Evolutionary conservation across 257 asterid genomes (phyloP).

Genomic region (Fraxinus pennsylvanica): DNA sequence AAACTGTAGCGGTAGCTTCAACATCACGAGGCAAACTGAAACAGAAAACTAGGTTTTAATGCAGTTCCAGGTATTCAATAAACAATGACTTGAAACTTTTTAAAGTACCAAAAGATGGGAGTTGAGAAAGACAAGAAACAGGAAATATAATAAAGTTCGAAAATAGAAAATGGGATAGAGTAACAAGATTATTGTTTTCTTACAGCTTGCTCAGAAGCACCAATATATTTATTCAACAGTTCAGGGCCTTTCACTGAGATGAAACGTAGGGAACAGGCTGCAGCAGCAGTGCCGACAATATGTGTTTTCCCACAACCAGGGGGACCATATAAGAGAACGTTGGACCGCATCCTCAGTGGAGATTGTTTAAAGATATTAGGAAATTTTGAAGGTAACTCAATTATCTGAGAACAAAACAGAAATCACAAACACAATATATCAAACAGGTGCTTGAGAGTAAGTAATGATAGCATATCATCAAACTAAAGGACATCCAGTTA

Average conservation of each 20-base stretch:
- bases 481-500: background rate
- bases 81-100: background rate
- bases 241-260: slow-evolving; percentile 98
- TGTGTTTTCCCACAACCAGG: slow-evolving; percentile 99
- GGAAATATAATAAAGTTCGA: background rate
- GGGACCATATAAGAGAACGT: slow-evolving; percentile 94
- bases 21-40: background rate
- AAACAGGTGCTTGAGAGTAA: background rate
- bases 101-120: background rate
- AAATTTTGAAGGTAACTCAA: slow-evolving; percentile 89
- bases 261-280: slow-evolving; percentile 90
- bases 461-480: background rate
- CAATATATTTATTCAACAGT: slow-evolving; percentile 90
- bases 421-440: slow-evolving; percentile 10
- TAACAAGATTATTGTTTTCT: slow-evolving; percentile 33
- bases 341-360: slow-evolving; percentile 92
- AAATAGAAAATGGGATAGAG: slow-evolving; percentile 13
- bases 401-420: slow-evolving; percentile 54
- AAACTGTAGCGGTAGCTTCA: background rate
- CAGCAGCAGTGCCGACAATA: slow-evolving; percentile 97
- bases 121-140: background rate
- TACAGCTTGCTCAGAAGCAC: slow-evolving; percentile 99
- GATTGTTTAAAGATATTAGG: slow-evolving; percentile 83
- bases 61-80: background rate
- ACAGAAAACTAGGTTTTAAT: background rate